Evolutionary conservation across 2,329 filamentous ascomycete genomes (phyloP).

Genomic region (Alternaria consortialis): DNA sequence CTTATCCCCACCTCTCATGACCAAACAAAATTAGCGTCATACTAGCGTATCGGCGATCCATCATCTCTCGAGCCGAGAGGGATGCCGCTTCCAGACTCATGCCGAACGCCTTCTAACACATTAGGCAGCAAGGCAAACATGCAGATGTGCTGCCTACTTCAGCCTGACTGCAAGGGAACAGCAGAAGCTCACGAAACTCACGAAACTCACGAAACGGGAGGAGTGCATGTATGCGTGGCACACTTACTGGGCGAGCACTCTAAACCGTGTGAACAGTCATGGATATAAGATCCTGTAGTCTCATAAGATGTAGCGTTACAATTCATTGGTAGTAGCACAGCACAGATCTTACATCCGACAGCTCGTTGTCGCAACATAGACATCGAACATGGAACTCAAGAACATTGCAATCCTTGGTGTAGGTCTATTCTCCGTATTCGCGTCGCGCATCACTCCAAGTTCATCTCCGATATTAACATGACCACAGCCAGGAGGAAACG

Average conservation of each 20-base stretch:
- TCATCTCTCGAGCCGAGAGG: neutral
- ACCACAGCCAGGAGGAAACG: constrained; percentile 43
- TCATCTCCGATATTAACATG: constrained; percentile 3
- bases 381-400: constrained; percentile 44
- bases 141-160: neutral
- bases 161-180: neutral
- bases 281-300: neutral
- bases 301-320: neutral
- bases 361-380: neutral
- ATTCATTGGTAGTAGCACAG: neutral
- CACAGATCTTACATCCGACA: no score
- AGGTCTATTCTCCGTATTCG: constrained; percentile 5
- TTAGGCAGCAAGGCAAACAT: constrained; percentile 16
- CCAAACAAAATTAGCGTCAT: neutral
- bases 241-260: neutral
- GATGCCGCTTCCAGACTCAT: constrained; percentile 1
- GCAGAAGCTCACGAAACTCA: no score
- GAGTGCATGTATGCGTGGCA: neutral
- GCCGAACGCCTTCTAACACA: neutral
- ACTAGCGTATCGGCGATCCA: neutral
- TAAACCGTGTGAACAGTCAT: neutral
- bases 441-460: neutral
- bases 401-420: constrained; percentile 49
- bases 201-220: neutral
- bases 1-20: neutral